Evolutionary conservation across 225 moss, liverwort and hornwort genomes (phyloP).

Genomic region (Bryum argenteum): DNA sequence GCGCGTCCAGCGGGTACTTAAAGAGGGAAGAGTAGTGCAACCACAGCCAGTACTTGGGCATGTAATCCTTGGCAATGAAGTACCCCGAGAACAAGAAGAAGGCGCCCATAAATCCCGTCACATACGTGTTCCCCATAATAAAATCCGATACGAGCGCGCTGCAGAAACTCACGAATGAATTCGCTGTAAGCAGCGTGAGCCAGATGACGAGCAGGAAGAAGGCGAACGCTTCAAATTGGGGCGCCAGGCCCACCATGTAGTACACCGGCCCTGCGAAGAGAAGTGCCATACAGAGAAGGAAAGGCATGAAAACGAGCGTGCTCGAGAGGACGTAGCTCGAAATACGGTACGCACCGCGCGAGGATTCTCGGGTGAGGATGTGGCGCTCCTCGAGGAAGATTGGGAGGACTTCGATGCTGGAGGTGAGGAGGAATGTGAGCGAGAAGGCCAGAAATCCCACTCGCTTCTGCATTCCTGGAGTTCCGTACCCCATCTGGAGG

Average conservation of each 20-base stretch:
- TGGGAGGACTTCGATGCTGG: slow-evolving; percentile 74
- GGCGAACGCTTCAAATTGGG: slow-evolving; percentile 47
- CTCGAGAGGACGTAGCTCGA: slow-evolving; percentile 76
- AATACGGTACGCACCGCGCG: slow-evolving; percentile 80
- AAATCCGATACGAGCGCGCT: slow-evolving; percentile 70
- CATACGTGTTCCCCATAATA: slow-evolving; percentile 72
- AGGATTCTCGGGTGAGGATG: slow-evolving; percentile 73
- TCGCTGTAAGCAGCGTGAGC: slow-evolving; percentile 71
- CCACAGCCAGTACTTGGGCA: slow-evolving; percentile 71
- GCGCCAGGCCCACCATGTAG: slow-evolving; percentile 65
- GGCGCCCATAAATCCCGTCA: slow-evolving; percentile 75
- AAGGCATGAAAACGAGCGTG: slow-evolving; percentile 70
- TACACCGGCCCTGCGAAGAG: slow-evolving; percentile 58
- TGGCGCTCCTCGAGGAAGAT: slow-evolving; percentile 79
- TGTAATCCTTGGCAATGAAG: slow-evolving; percentile 74
- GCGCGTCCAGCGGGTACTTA: slow-evolving; percentile 78
- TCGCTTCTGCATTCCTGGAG: slow-evolving; percentile 52
- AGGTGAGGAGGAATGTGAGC: slow-evolving; percentile 71
- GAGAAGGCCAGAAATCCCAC: slow-evolving; percentile 72
- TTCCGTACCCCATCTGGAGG: slow-evolving; percentile 53
- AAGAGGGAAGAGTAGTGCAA: slow-evolving; percentile 73
- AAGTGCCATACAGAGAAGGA: slow-evolving; percentile 55
- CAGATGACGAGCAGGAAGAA: slow-evolving; percentile 72
- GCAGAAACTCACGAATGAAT: slow-evolving; percentile 84
- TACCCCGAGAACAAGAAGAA: slow-evolving; percentile 87